Conservation (phyloP, 169 alveolate genomes). For the Cryptosporidium meleagridis region DNA sequence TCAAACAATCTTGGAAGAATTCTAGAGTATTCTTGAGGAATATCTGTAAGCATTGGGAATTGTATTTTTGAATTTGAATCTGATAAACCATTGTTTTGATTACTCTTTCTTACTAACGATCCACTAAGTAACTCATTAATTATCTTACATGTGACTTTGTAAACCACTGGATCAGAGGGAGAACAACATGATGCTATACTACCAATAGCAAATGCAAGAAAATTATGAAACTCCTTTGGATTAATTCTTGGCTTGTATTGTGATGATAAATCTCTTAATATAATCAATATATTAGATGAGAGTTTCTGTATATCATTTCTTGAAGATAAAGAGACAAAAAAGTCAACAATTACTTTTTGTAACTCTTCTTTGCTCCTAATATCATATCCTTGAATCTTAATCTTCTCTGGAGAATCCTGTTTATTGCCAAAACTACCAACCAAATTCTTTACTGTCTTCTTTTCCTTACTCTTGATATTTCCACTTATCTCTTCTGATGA, state of each 20-base stretch:
- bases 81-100: background rate
- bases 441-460: constrained; percentile 18
- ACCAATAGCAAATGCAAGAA: constrained; percentile 57
- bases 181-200: constrained; percentile 56
- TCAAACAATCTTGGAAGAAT: constrained; percentile 44
- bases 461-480: background rate
- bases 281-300: background rate
- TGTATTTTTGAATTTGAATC: background rate
- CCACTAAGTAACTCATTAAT: constrained; percentile 32
- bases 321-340: constrained; percentile 26
- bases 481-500: background rate
- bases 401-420: constrained; percentile 3
- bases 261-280: constrained; percentile 18
- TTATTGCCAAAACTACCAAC: background rate
- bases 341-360: background rate
- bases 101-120: background rate
- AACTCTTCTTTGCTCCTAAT: background rate
- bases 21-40: constrained; percentile 56
- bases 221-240: constrained; percentile 30
- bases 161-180: constrained; percentile 32
- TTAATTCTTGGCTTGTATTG: constrained; percentile 25
- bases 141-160: constrained; percentile 27
- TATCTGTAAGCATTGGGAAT: constrained; percentile 30
- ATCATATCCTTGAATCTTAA: constrained; percentile 9
- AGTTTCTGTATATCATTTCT: background rate